Percentiles rank a stretch among this genome's conserved stretches.
Evolutionary conservation across 768 basidiomycete species (phyloP).

Genomic region (Cyathus striatus): DNA sequence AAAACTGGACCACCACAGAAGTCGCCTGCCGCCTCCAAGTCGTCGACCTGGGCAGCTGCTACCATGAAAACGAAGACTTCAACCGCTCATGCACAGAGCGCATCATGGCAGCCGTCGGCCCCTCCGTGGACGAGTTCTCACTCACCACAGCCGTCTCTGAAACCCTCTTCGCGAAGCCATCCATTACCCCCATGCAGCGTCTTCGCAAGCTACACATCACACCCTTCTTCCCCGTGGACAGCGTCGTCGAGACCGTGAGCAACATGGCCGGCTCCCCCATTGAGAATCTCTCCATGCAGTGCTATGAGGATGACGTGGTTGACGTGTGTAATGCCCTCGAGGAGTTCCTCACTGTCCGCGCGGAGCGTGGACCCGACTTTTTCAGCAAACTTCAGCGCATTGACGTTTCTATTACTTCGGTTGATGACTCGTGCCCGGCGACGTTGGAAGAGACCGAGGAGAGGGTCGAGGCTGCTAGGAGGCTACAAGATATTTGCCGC

Average conservation of each 20-base stretch:
- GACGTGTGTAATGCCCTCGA: slow-evolving; percentile 54
- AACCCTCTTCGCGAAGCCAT: slow-evolving; percentile 35
- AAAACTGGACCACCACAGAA: slow-evolving; percentile 47
- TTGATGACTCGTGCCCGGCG: slow-evolving; percentile 15
- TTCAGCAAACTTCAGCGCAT: slow-evolving; percentile 45
- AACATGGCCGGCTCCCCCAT: slow-evolving; percentile 57
- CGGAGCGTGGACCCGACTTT: slow-evolving; percentile 42
- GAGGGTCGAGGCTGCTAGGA: slow-evolving; percentile 31
- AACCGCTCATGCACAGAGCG: slow-evolving; percentile 53
- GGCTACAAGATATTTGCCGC: slow-evolving; percentile 44
- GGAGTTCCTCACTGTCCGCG: slow-evolving; percentile 49
- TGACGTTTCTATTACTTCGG: slow-evolving; percentile 40
- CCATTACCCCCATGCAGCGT: slow-evolving; percentile 39
- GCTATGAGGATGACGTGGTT: slow-evolving; percentile 59
- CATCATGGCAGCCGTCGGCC: slow-evolving; percentile 56
- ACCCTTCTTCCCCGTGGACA: slow-evolving; percentile 58
- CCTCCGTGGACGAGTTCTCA: slow-evolving; percentile 49
- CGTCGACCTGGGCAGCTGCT: slow-evolving; percentile 54
- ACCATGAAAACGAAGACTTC: slow-evolving; percentile 45
- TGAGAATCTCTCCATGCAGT: slow-evolving; percentile 51
- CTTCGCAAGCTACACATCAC: slow-evolving; percentile 55
- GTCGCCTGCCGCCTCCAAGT: slow-evolving; percentile 47
- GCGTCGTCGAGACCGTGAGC: slow-evolving; percentile 53
- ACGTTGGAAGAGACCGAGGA: slow-evolving; percentile 33
- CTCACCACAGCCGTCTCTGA: slow-evolving; percentile 43